phyloP scores from a whole-genome alignment of 192 early-diverging fungal genomes.

The Mortierella alpina region DNA sequence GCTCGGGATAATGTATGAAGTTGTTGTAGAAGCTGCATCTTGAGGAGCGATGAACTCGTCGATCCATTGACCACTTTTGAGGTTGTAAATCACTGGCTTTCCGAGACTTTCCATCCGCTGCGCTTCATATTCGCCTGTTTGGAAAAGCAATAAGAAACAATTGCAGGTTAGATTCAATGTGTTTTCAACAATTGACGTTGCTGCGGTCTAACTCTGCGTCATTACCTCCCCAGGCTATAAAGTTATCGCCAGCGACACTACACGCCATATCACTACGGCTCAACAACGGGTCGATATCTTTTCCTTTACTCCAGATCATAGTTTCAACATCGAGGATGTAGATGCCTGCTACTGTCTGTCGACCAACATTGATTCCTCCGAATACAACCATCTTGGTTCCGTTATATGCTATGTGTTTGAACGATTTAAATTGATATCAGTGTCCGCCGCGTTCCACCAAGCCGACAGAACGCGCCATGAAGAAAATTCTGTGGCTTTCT shows the following conservation, averaged over 20 bases:
- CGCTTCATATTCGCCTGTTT: neutral
- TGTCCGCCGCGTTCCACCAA: too few relatives aligned
- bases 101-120: neutral
- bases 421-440: neutral
- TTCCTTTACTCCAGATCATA: neutral
- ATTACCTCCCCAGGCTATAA: conserved; percentile 8
- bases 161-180: too few relatives aligned
- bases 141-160: neutral
- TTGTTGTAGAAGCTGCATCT: too few relatives aligned
- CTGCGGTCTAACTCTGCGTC: too few relatives aligned
- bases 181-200: neutral
- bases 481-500: neutral
- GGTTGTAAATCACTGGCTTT: neutral
- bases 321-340: conserved; percentile 1
- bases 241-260: neutral
- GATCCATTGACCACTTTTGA: neutral
- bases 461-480: neutral
- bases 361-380: neutral
- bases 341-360: neutral
- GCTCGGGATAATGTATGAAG: too few relatives aligned
- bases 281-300: neutral
- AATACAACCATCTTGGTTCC: neutral
- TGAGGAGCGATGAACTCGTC: neutral
- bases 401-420: neutral
- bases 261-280: conserved; percentile 1